phyloP scores from a whole-genome alignment of 2,329 filamentous ascomycete genomes.

The Xylariaceae sp. region DNA sequence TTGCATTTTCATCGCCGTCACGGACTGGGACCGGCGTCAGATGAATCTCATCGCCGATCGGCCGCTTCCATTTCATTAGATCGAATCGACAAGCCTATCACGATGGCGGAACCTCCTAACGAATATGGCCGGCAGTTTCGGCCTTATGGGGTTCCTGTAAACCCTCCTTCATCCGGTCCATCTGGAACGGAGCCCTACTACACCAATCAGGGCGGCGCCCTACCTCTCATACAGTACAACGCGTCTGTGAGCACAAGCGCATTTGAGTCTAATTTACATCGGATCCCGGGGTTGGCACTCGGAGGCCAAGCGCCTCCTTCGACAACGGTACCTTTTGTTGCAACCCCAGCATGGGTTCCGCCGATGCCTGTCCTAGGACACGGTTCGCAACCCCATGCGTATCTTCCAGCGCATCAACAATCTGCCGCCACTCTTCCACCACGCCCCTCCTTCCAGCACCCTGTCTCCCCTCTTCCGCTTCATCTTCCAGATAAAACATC shows the following conservation, averaged over 20 bases:
- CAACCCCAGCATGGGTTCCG: slow-evolving; percentile 15
- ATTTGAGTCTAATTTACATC: slow-evolving; percentile 36
- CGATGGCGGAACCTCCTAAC: slow-evolving; percentile 39
- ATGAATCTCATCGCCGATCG: not conserved
- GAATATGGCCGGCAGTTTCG: slow-evolving; percentile 33
- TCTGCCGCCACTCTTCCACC: slow-evolving; percentile 3
- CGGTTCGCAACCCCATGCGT: slow-evolving; percentile 4
- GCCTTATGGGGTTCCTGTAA: slow-evolving; percentile 16
- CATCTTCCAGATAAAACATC: slow-evolving; percentile 5
- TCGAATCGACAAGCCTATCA: slow-evolving; percentile 14
- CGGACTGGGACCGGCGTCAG: not conserved
- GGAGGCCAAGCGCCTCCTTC: slow-evolving; percentile 21
- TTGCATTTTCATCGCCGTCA: not conserved
- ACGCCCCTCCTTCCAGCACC: not conserved
- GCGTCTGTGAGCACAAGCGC: slow-evolving; percentile 34
- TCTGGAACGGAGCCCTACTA: slow-evolving; percentile 13
- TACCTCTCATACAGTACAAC: slow-evolving; percentile 25
- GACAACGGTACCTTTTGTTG: slow-evolving; percentile 11
- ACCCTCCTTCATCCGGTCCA: slow-evolving; percentile 11
- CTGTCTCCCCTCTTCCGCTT: not conserved
- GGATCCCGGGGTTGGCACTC: slow-evolving; percentile 38
- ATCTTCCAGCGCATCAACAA: slow-evolving; percentile 7
- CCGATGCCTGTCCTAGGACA: slow-evolving; percentile 14
- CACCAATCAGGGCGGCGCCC: slow-evolving; percentile 11
- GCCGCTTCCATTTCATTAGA: not conserved